Conservation (phyloP, 371 early-diverging fungal species). For the Entomophthora muscae region DNA sequence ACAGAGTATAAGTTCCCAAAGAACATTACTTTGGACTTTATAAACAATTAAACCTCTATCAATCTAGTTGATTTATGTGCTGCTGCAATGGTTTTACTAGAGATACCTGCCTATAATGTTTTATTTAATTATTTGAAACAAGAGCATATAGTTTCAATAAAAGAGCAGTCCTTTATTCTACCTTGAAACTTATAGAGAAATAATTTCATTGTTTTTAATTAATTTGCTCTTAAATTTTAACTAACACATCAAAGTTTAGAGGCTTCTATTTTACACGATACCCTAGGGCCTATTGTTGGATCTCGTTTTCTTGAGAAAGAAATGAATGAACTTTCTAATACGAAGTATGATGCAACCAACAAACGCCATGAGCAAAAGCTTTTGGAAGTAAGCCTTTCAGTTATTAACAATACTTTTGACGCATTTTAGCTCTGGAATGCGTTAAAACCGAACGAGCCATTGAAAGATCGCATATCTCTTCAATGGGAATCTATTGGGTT, state of each 20-base stretch:
- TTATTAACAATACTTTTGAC: slow-evolving; percentile 37
- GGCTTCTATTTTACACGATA: background rate
- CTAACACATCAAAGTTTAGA: background rate
- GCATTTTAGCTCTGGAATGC: slow-evolving; percentile 4
- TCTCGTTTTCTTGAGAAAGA: slow-evolving; percentile 25
- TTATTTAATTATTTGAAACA: no score
- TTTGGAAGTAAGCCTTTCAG: slow-evolving; percentile 24
- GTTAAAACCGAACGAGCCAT: slow-evolving; percentile 35
- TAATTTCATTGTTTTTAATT: no score
- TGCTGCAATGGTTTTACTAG: no score
- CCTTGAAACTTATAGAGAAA: no score
- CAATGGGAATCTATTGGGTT: slow-evolving; percentile 67
- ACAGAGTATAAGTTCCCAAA: no score
- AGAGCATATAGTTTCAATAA: no score
- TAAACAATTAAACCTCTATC: no score
- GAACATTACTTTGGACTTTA: no score
- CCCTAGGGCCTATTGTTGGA: background rate
- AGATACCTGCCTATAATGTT: no score
- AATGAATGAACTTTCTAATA: slow-evolving; percentile 39
- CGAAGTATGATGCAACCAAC: slow-evolving; percentile 43
- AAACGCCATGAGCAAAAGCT: slow-evolving; percentile 42
- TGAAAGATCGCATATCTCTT: slow-evolving; percentile 26
- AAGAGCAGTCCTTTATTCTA: no score
- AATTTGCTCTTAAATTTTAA: no score
- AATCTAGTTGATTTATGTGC: no score